These are phyloP conservation scores for Chenopodium berlandieri DNA, from an alignment of 148 eudicot genomes.

Conservation along the genomic window DNA sequence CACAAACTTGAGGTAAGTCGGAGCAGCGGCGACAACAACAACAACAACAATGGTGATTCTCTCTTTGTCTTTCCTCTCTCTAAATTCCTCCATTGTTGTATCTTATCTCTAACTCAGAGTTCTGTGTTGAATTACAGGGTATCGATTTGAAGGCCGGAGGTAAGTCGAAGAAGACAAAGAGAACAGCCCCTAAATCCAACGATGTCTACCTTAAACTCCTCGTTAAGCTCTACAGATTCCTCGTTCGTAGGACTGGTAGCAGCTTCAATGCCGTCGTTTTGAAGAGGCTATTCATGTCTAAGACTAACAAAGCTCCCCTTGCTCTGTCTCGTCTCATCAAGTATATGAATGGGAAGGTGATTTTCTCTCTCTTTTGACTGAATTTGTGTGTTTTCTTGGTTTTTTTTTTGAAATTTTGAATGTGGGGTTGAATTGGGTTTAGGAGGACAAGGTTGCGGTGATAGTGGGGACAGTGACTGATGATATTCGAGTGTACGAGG, in stretches of 20 bases:
- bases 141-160: conserved; percentile 45
- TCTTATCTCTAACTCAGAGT: neutral
- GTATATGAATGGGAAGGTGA: conserved; percentile 73
- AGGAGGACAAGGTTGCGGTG: conserved; percentile 80
- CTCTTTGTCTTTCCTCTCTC: neutral
- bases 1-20: neutral
- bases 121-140: conserved; percentile 21
- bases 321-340: conserved; percentile 80
- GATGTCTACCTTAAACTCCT: conserved; percentile 40
- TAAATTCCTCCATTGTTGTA: neutral
- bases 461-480: conserved; percentile 76
- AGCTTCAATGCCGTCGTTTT: conserved; percentile 75
- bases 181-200: conserved; percentile 38
- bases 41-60: neutral
- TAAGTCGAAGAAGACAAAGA: conserved; percentile 39
- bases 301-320: conserved; percentile 76
- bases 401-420: neutral
- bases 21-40: neutral
- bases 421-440: neutral
- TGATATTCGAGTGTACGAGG: conserved; percentile 61
- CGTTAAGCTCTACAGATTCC: conserved; percentile 67
- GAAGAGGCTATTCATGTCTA: conserved; percentile 91
- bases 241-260: conserved; percentile 87
- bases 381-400: neutral
- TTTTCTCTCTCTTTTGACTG: neutral